Evolutionary conservation across 2,329 filamentous ascomycete species (phyloP).

Genomic region (Balansia obtecta): DNA sequence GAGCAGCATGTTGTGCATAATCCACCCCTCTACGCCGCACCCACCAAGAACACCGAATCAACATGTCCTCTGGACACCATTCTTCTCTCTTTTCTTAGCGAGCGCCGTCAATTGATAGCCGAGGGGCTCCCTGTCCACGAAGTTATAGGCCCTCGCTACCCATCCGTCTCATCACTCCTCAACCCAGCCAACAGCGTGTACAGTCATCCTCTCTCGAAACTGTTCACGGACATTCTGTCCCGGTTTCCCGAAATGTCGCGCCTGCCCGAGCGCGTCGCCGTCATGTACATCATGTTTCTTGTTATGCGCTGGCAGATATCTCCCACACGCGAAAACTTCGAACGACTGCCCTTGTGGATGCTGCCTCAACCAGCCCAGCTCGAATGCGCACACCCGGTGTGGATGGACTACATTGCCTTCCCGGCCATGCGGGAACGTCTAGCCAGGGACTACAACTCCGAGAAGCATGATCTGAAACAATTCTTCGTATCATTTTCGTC

Average conservation of each 20-base stretch:
- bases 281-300: slow-evolving; percentile 78
- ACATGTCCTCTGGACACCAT: slow-evolving; percentile 70
- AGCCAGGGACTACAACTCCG: slow-evolving; percentile 33
- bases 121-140: slow-evolving; percentile 52
- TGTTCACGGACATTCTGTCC: slow-evolving; percentile 73
- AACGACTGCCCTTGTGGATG: slow-evolving; percentile 62
- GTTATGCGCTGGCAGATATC: slow-evolving; percentile 77
- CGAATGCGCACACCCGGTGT: slow-evolving; percentile 57
- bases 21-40: slow-evolving; percentile 14
- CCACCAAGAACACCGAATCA: slow-evolving; percentile 48
- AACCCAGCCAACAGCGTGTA: slow-evolving; percentile 52
- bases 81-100: slow-evolving; percentile 66
- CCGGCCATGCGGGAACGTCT: slow-evolving; percentile 62
- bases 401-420: slow-evolving; percentile 76
- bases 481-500: slow-evolving; percentile 76
- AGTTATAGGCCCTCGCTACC: slow-evolving; percentile 65
- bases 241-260: slow-evolving; percentile 70
- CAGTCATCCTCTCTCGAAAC: slow-evolving; percentile 67
- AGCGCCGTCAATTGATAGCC: slow-evolving; percentile 52
- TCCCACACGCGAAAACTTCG: slow-evolving; percentile 67
- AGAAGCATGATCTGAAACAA: slow-evolving; percentile 56
- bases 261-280: slow-evolving; percentile 72
- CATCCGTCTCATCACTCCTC: slow-evolving; percentile 65
- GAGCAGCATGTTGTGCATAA: no score
- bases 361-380: slow-evolving; percentile 56